Percentiles rank a stretch among this genome's conserved stretches.
Evolutionary conservation across 495 filamentous ascomycete genomes (phyloP).

Genomic region (Opeltia flavorubescens): DNA sequence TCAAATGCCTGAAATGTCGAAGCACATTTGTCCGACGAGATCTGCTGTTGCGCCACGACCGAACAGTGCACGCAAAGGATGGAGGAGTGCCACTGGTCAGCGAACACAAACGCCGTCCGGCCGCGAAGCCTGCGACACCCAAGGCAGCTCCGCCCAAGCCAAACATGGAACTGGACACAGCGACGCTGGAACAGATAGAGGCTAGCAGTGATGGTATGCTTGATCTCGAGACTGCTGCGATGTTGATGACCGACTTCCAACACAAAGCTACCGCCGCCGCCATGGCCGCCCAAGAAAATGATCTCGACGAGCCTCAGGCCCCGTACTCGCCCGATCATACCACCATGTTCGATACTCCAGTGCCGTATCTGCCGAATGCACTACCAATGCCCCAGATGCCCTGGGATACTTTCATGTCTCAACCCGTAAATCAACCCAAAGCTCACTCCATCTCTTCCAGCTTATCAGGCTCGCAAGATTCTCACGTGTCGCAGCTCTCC

Average conservation of each 20-base stretch:
- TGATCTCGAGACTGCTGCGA: constrained; percentile 94
- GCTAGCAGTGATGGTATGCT: constrained; percentile 88
- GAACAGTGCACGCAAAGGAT: constrained; percentile 97
- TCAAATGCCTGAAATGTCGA: constrained; percentile 95
- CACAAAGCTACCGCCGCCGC: constrained; percentile 83
- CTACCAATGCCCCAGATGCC: constrained; percentile 76
- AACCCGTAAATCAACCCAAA: constrained; percentile 48
- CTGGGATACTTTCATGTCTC: constrained; percentile 71
- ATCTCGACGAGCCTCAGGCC: constrained; percentile 54
- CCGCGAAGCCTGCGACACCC: constrained; percentile 50
- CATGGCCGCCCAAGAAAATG: constrained; percentile 60
- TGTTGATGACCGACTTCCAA: constrained; percentile 97
- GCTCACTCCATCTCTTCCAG: constrained; percentile 53
- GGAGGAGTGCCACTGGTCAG: constrained; percentile 89
- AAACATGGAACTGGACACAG: constrained; percentile 70
- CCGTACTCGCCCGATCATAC: constrained; percentile 57
- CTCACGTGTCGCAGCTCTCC: constrained; percentile 37
- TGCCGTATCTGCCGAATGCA: constrained; percentile 59
- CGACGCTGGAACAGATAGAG: constrained; percentile 87
- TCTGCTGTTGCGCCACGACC: constrained; percentile 89
- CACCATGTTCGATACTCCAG: constrained; percentile 53
- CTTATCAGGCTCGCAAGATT: constrained; percentile 52
- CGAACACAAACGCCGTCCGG: constrained; percentile 79
- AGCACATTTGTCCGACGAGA: constrained; percentile 98
- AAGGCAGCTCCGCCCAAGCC: constrained; percentile 62